Conservation (phyloP, 2,329 filamentous ascomycete species). For the Teratosphaeriaceae sp. region DNA sequence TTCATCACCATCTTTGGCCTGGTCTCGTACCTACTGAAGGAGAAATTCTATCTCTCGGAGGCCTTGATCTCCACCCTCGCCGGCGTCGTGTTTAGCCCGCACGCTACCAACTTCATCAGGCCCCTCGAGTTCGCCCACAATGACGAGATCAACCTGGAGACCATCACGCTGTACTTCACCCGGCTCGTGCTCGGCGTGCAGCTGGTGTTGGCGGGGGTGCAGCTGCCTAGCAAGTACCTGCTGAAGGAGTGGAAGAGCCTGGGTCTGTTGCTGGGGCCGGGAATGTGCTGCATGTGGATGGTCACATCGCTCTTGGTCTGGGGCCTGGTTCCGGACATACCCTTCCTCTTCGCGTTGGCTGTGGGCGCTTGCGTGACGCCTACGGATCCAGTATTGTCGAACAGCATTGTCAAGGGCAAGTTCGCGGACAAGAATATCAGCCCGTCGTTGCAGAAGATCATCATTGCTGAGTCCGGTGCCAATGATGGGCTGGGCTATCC, state of each 20-base stretch:
- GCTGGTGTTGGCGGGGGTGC: slow-evolving; percentile 79
- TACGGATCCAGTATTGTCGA: slow-evolving; percentile 81
- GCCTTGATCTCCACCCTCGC: slow-evolving; percentile 80
- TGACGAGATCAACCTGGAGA: slow-evolving; percentile 53
- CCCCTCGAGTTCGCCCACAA: slow-evolving; percentile 65
- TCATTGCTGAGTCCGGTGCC: slow-evolving; percentile 65
- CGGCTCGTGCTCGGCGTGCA: slow-evolving; percentile 85
- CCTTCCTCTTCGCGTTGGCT: slow-evolving; percentile 70
- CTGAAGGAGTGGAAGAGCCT: slow-evolving; percentile 71
- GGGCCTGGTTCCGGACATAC: slow-evolving; percentile 63
- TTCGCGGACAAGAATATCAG: slow-evolving; percentile 91
- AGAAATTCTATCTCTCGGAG: slow-evolving; percentile 86
- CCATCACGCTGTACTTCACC: slow-evolving; percentile 75
- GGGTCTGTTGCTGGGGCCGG: slow-evolving; percentile 67
- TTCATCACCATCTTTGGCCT: slow-evolving; percentile 88
- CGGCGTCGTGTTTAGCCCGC: slow-evolving; percentile 71
- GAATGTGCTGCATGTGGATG: slow-evolving; percentile 85
- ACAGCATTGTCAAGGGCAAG: slow-evolving; percentile 86
- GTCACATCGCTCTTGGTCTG: slow-evolving; percentile 72
- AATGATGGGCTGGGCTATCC: slow-evolving; percentile 89
- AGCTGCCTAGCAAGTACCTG: slow-evolving; percentile 78
- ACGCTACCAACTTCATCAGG: slow-evolving; percentile 67
- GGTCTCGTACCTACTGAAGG: slow-evolving; percentile 83
- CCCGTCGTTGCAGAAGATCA: slow-evolving; percentile 65
- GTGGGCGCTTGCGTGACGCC: slow-evolving; percentile 85